Percentiles rank a stretch among this genome's conserved stretches.
Evolutionary conservation across 331 rosid species (phyloP).

Genomic region (Erythrophleum ivorense): DNA sequence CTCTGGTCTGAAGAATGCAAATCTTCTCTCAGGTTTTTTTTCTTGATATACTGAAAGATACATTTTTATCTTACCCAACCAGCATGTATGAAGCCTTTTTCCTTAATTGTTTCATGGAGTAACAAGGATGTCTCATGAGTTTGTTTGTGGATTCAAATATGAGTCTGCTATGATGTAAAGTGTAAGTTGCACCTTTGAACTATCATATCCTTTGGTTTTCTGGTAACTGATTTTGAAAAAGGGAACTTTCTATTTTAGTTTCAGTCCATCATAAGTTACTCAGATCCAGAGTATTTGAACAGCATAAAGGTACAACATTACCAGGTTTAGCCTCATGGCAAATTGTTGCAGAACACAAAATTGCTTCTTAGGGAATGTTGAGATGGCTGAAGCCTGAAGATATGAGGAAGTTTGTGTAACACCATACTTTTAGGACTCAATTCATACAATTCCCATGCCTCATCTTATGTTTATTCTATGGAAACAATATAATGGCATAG

Average conservation of each 20-base stretch:
- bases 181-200: constrained; percentile 1
- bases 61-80: neutral
- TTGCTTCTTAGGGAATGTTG: constrained; percentile 33
- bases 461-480: too few species aligned
- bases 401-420: neutral
- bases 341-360: constrained; percentile 36
- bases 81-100: neutral
- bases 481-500: too few species aligned
- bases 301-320: constrained; percentile 30
- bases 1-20: neutral
- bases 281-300: neutral
- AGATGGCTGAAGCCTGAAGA: constrained; percentile 33
- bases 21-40: neutral
- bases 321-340: constrained; percentile 39
- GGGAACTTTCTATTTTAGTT: neutral
- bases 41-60: neutral
- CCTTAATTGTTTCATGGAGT: constrained; percentile 8
- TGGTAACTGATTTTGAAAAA: neutral
- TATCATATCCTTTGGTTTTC: constrained; percentile 26
- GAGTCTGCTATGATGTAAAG: neutral
- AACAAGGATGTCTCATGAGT: neutral
- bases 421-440: too few species aligned
- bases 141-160: neutral
- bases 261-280: neutral
- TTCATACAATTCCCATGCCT: too few species aligned